These are phyloP conservation scores for Colletotrichum sp. DNA, from an alignment of 2,329 filamentous ascomycete species.

Conservation along the genomic window DNA sequence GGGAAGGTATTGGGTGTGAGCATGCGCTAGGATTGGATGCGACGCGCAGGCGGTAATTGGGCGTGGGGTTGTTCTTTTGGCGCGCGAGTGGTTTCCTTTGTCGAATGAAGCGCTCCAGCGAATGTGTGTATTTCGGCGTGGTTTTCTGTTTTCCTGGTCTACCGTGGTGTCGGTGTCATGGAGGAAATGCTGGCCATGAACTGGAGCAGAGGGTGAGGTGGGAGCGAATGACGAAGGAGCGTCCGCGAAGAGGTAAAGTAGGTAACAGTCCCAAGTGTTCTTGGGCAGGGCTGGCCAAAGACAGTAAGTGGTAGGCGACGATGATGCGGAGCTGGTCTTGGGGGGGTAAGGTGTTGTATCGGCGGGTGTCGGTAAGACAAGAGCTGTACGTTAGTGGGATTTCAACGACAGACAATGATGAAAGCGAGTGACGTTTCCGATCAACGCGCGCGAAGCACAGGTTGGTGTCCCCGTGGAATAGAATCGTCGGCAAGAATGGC, in stretches of 20 bases:
- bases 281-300: conserved; percentile 3
- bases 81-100: conserved; percentile 16
- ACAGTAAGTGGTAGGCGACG: conserved; percentile 11
- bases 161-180: conserved; percentile 1
- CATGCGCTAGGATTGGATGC: conserved; percentile 19
- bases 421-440: conserved; percentile 21
- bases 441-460: conserved; percentile 3
- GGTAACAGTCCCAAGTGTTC: not conserved
- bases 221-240: conserved; percentile 3
- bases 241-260: not conserved
- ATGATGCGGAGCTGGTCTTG: conserved; percentile 16
- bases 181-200: not conserved
- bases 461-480: not conserved
- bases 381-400: conserved; percentile 21
- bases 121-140: not conserved
- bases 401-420: conserved; percentile 15
- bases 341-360: not conserved
- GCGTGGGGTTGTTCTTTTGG: conserved; percentile 10
- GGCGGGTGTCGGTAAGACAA: conserved; percentile 16
- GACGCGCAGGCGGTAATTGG: conserved; percentile 19
- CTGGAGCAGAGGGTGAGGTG: not conserved
- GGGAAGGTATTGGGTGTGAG: conserved; percentile 15
- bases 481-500: not conserved
- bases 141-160: not conserved
- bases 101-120: not conserved